These are phyloP conservation scores for Debaryomyces subglobosus DNA, from an alignment of 1,139 yeast genomes.

Conservation along the genomic window DNA sequence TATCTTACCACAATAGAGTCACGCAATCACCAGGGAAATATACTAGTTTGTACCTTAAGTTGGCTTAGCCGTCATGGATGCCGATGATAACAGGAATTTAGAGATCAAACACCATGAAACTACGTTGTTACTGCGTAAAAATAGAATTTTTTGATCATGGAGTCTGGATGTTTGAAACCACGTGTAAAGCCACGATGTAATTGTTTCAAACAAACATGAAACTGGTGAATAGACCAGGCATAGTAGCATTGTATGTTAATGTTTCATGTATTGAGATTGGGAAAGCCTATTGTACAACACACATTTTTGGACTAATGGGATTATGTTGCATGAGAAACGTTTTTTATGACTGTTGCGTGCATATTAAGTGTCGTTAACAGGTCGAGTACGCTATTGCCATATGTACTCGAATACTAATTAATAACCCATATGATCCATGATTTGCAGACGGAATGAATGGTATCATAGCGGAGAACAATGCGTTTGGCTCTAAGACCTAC, in stretches of 20 bases:
- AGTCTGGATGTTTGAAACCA: background rate
- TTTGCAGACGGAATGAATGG: background rate
- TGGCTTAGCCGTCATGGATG: background rate
- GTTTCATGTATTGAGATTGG: background rate
- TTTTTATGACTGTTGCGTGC: background rate
- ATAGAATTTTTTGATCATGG: background rate
- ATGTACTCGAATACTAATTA: background rate
- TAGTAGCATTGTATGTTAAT: background rate
- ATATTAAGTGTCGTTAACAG: background rate
- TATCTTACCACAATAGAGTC: background rate
- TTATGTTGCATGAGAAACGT: background rate
- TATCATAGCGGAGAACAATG: background rate
- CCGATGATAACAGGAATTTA: background rate
- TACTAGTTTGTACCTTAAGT: background rate
- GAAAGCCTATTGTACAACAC: background rate
- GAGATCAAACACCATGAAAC: background rate
- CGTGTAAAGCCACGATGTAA: slow-evolving; percentile 6
- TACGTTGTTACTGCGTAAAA: background rate
- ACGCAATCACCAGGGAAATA: background rate
- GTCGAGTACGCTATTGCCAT: background rate
- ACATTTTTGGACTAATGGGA: background rate
- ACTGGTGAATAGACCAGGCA: background rate
- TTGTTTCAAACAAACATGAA: slow-evolving; percentile 1
- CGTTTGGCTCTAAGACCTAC: background rate
- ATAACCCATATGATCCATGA: background rate